These are phyloP conservation scores for Myxozyma udenii DNA, from an alignment of 805 yeast species.

Conservation along the genomic window DNA sequence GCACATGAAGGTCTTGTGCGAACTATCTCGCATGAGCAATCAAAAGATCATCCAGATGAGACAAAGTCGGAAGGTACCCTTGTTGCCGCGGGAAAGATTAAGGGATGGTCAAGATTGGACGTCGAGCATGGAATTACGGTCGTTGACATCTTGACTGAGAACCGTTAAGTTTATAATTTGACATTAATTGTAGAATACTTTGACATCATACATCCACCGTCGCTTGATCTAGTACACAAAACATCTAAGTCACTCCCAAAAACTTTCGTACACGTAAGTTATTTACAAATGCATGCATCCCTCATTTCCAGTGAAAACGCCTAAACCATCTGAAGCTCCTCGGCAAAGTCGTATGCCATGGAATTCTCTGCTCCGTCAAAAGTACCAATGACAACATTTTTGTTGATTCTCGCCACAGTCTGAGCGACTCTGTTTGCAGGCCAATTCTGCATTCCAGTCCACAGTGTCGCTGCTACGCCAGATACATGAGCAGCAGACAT, in stretches of 20 bases:
- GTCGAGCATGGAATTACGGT: slow-evolving; percentile 21
- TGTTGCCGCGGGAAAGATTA: slow-evolving; percentile 16
- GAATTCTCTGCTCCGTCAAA: slow-evolving; percentile 4
- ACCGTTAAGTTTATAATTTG: not conserved
- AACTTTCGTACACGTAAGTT: too few relatives aligned
- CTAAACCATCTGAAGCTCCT: not conserved
- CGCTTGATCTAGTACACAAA: too few relatives aligned
- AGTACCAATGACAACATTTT: not conserved
- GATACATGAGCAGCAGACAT: slow-evolving; percentile 97
- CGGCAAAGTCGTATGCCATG: slow-evolving; percentile 2
- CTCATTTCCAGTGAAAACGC: not conserved
- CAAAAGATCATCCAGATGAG: not conserved
- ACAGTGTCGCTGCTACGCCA: slow-evolving; percentile 52
- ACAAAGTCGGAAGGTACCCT: slow-evolving; percentile 10
- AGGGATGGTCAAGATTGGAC: slow-evolving; percentile 26
- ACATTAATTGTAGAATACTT: not conserved
- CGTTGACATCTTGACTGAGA: slow-evolving; percentile 15
- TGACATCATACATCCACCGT: too few relatives aligned
- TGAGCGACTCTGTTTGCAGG: slow-evolving; percentile 5
- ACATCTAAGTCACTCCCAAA: too few relatives aligned
- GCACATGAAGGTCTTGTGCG: slow-evolving; percentile 14
- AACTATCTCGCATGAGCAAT: slow-evolving; percentile 13
- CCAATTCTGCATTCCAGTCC: slow-evolving; percentile 9
- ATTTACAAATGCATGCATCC: not conserved
- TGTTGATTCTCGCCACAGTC: not conserved